Conservation (phyloP, 805 yeast genomes). For the Torulaspora franciscae region DNA sequence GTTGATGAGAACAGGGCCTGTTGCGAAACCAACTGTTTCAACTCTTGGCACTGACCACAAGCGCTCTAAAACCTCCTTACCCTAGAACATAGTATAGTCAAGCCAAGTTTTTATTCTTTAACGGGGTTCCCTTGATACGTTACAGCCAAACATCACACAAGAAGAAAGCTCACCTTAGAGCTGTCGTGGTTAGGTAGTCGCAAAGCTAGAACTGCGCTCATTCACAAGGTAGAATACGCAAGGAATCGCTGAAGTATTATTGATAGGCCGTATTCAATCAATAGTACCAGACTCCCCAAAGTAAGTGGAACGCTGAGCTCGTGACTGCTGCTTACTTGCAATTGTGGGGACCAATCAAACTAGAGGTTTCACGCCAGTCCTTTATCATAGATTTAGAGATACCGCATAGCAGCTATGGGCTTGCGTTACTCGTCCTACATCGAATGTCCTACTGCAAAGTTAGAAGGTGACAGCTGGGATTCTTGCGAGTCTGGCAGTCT, state of each 20-base stretch:
- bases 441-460: slow-evolving; percentile 18
- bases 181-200: background rate
- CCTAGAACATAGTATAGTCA: background rate
- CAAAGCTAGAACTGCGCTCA: background rate
- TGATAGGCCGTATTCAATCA: too few relatives aligned
- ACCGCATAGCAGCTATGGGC: slow-evolving; percentile 19
- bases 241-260: background rate
- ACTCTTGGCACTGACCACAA: background rate
- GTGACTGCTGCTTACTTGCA: background rate
- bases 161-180: background rate
- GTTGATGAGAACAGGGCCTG: background rate
- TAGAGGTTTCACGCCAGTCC: background rate
- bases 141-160: slow-evolving; percentile 12
- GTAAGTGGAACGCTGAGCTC: background rate
- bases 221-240: background rate
- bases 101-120: background rate
- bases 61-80: background rate
- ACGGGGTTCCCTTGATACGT: background rate
- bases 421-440: slow-evolving; percentile 29
- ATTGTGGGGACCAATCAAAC: background rate
- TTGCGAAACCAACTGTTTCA: background rate
- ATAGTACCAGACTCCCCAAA: background rate
- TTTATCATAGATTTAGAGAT: background rate
- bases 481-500: slow-evolving; percentile 6
- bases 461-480: slow-evolving; percentile 8